Evolutionary conservation across 2,329 filamentous ascomycete species (phyloP), one percentile per base, ranked within the genome.

Genomic region (Beauveria rudraprayagi): DNA sequence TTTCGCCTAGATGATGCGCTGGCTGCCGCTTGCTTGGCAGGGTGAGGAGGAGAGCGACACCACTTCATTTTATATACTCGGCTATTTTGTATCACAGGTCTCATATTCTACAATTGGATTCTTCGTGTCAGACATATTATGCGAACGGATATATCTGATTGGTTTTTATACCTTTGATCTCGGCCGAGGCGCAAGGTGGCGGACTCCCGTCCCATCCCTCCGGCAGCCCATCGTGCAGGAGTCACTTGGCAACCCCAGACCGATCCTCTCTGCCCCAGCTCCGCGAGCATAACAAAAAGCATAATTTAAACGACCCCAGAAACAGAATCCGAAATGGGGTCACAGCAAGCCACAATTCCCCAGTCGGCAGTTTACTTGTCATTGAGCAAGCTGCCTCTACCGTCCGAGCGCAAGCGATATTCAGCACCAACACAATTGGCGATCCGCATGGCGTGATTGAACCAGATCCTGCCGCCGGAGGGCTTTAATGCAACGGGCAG

Each of bases 381-480:
- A 43, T 52, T n/a, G 30, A 26, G 22, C 28, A 51, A 24, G 44
- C 24, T 30, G 48, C 37, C 24, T 56, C 41, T 56, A 16, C 43
- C 30, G 56, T 59, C 56, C 56, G 56, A 59, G 56, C 56, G 56
- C 30, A 24, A 19, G 24, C 26, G 24, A 46, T 48, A 34, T 16
- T 40, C 24, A 8, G 19, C 52, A 24, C 7, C 17, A 17, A 48
- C 43, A 24, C 46, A 28, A 50, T 59, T 50, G 37, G 56, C 47
- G 47, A 52, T 51, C 34, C 24, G 37, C 56, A 59, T 59, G 56
- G 56, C 56, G 56, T 59, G 47, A 59, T 59, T 26, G 9, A 28
- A 5, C 43, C 22, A 34, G 22, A 40, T 46, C n/a, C 34, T 22
- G 16, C 16, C 7, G 30, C 26, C 14, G 8, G 19, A n/a, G 16